phyloP scores from a whole-genome alignment of 345 rosid species.

The Populus pruinosa region DNA sequence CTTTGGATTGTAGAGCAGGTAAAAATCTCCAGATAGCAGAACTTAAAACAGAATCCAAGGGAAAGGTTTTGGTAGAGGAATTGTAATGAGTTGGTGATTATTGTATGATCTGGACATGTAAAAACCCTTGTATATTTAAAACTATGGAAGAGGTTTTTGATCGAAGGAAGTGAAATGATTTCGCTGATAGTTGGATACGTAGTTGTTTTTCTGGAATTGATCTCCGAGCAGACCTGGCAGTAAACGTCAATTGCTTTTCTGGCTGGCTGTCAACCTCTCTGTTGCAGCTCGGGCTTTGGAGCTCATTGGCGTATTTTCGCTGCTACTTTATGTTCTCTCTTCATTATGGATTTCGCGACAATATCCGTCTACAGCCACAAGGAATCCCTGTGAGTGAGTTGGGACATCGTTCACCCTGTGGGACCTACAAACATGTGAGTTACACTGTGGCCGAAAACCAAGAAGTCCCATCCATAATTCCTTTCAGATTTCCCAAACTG shows the following conservation, averaged over 20 bases:
- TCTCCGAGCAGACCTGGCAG: neutral
- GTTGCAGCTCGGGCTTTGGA: neutral
- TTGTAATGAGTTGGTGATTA: constrained; percentile 1
- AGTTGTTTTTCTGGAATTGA: neutral
- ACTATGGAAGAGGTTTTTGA: neutral
- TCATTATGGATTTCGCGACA: neutral
- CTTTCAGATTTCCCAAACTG: neutral
- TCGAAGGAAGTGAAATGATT: neutral
- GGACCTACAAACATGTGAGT: neutral
- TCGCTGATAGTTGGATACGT: neutral
- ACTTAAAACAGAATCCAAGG: constrained; percentile 19
- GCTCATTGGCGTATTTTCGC: neutral
- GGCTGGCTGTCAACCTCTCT: neutral
- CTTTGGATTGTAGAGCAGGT: constrained; percentile 27
- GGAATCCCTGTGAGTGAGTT: neutral
- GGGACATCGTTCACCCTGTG: neutral
- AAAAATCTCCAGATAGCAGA: constrained; percentile 20
- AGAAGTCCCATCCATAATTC: neutral
- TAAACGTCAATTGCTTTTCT: neutral
- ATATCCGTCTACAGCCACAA: neutral
- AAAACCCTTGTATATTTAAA: neutral
- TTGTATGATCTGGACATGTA: neutral
- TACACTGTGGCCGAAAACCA: neutral
- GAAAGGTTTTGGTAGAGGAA: constrained; percentile 63
- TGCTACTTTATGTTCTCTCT: no score